Evolutionary conservation across 1,284 basidiomycete genomes (phyloP).

Genomic region (Ceratobasidium sp.): DNA sequence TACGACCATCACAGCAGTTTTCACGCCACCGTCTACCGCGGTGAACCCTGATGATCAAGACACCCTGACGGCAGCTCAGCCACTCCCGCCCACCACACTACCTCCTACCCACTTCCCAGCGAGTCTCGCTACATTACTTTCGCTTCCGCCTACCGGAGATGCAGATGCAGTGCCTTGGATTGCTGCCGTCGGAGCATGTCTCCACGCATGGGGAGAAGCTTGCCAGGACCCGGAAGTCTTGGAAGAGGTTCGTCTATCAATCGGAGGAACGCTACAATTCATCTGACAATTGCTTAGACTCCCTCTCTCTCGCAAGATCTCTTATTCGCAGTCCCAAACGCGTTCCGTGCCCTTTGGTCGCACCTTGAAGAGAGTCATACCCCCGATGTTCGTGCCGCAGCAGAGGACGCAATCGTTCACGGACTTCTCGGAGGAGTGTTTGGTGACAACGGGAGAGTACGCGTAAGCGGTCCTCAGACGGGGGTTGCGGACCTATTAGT

Average conservation of each 20-base stretch:
- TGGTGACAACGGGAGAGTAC: neutral
- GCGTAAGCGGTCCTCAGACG: neutral
- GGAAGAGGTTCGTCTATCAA: too few species aligned
- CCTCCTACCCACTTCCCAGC: constrained; percentile 44
- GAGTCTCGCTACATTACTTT: constrained; percentile 44
- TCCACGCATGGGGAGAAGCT: constrained; percentile 13
- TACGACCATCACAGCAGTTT: constrained; percentile 77
- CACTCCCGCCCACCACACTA: constrained; percentile 44
- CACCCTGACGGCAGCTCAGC: constrained; percentile 44
- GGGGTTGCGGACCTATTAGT: constrained; percentile 7
- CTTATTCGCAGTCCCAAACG: neutral
- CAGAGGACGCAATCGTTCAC: constrained; percentile 10
- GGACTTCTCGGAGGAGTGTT: constrained; percentile 20
- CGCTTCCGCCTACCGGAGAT: constrained; percentile 23
- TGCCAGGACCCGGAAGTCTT: constrained; percentile 17
- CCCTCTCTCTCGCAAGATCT: constrained; percentile 27
- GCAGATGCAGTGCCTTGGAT: constrained; percentile 27
- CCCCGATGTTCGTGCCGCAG: constrained; percentile 16
- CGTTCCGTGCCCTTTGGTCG: constrained; percentile 27
- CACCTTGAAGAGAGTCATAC: constrained; percentile 10
- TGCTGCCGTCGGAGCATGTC: constrained; percentile 23
- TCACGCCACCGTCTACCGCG: constrained; percentile 51
- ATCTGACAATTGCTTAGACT: neutral
- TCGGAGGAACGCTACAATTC: too few species aligned
- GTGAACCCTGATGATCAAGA: constrained; percentile 44